Percentiles rank a stretch among this genome's conserved stretches.
Evolutionary conservation across 2,329 filamentous ascomycete species (phyloP).

Genomic region (Sporothrix dimorphospora): DNA sequence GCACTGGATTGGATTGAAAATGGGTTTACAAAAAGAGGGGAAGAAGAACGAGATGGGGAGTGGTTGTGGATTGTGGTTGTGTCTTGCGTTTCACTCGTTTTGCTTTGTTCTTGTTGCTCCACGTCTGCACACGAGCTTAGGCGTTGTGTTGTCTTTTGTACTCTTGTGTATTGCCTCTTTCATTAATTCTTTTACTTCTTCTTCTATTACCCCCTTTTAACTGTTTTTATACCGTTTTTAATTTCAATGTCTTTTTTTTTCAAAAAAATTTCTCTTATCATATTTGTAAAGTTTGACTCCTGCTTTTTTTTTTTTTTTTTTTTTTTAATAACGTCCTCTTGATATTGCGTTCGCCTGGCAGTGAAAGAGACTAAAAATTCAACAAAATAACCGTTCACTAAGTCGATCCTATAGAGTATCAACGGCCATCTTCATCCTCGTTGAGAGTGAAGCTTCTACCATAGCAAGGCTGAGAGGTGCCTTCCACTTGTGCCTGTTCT

Average conservation of each 20-base stretch:
- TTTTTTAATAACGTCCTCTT: background rate
- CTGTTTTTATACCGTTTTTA: constrained; percentile 8
- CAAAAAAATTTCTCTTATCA: background rate
- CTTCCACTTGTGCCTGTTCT: background rate
- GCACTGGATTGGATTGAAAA: background rate
- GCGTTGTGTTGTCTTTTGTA: constrained; percentile 15
- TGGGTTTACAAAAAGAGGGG: background rate
- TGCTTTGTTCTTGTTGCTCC: constrained; percentile 10
- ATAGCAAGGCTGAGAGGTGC: constrained; percentile 13
- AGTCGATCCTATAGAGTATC: background rate
- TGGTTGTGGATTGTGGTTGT: background rate
- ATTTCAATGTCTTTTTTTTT: constrained; percentile 8
- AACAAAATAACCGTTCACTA: background rate
- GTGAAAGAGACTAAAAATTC: background rate
- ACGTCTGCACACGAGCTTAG: constrained; percentile 7
- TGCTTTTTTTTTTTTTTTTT: constrained; percentile 9
- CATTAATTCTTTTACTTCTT: constrained; percentile 13
- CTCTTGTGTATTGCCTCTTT: constrained; percentile 8
- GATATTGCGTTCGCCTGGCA: background rate
- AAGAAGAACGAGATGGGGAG: background rate
- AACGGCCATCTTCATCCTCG: background rate
- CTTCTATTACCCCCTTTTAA: constrained; percentile 13
- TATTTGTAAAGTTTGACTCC: background rate
- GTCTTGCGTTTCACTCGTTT: background rate
- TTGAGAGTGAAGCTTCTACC: background rate